phyloP scores from a whole-genome alignment of 352 stramenopile genomes.

The Globisporangium camurandrum region DNA sequence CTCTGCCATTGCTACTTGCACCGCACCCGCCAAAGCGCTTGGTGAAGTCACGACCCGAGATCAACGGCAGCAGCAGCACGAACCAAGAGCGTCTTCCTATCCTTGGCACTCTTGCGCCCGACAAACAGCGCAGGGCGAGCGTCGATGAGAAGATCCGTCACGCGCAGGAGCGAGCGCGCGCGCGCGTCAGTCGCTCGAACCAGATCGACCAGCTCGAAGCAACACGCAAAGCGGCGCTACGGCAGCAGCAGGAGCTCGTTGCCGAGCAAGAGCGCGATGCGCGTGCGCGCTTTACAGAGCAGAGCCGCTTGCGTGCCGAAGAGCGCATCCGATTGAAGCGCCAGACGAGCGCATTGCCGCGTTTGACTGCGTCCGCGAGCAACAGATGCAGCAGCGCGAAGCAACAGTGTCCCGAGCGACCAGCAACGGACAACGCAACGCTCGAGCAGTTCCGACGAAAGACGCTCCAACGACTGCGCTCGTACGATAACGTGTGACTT shows the following conservation, averaged over 20 bases:
- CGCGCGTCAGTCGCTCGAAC: slow-evolving; percentile 32
- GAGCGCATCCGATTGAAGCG: slow-evolving; percentile 32
- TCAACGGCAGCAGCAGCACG: neutral
- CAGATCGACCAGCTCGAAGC: slow-evolving; percentile 28
- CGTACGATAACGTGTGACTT: neutral
- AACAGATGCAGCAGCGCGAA: neutral
- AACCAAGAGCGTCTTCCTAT: slow-evolving; percentile 17
- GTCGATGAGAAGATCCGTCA: slow-evolving; percentile 40
- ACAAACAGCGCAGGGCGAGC: slow-evolving; percentile 23
- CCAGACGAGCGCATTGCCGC: slow-evolving; percentile 9
- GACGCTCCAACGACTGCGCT: slow-evolving; percentile 8
- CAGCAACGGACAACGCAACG: slow-evolving; percentile 1
- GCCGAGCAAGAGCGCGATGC: slow-evolving; percentile 22
- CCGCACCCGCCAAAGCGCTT: slow-evolving; percentile 6
- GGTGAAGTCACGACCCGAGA: neutral
- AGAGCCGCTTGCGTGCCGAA: slow-evolving; percentile 34
- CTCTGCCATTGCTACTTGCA: no score
- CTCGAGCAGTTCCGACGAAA: slow-evolving; percentile 12
- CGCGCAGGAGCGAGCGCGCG: slow-evolving; percentile 47
- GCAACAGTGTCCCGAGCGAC: slow-evolving; percentile 5
- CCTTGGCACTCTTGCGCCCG: slow-evolving; percentile 17
- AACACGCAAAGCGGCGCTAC: slow-evolving; percentile 15
- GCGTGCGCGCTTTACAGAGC: slow-evolving; percentile 21
- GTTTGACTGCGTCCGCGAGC: neutral
- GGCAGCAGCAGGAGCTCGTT: slow-evolving; percentile 10